Evolutionary conservation across 495 filamentous ascomycete genomes (phyloP), one percentile per base, ranked within the genome.

Genomic region (Niebla homalea): DNA sequence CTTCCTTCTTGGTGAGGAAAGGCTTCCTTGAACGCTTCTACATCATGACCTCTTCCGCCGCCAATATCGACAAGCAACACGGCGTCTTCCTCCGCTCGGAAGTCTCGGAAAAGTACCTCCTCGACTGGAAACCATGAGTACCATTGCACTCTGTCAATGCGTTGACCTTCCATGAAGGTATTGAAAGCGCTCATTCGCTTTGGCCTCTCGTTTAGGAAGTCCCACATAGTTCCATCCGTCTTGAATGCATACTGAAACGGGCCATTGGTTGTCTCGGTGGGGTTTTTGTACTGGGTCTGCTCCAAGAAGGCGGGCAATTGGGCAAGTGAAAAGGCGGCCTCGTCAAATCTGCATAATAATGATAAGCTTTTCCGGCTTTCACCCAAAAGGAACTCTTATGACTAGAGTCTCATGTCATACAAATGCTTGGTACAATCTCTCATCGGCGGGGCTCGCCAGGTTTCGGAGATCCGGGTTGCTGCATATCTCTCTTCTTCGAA

Each of bases 1-100:
- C 61, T 57, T 0, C 71, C 72, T 0, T 60, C 55, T 2, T 59
- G 41, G 22, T 62, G 16, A 8, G 67, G 60, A 48, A 53, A 60
- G n/a, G 45, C 41, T 36, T 35, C 12, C 22, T 40, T 38, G n/a
- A 60, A 54, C 3, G 21, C 25, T 2, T 25, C 51, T 16, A 47
- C 10, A 18, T 60, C 41, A 12, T 41, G 46, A n/a, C 57, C 50
- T 20, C 29, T 38, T 14, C 52, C 47, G 36, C 58, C 52, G 23
- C 52, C 49, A 22, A 61, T 23, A 43, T 58, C 49, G 14, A 58
- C 52, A 25, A 60, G 40, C 12, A 55, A 37, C 22, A 55, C 51
- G 23, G 52, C 18, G 5, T 52, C 26, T 8, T 48, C 49, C 2
- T 21, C 15, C 12, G 41, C 5, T 40, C 22, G 37, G 7, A 40